Evolutionary conservation across 805 yeast species (phyloP).

Genomic region (Schizosaccharomyces pombe): DNA sequence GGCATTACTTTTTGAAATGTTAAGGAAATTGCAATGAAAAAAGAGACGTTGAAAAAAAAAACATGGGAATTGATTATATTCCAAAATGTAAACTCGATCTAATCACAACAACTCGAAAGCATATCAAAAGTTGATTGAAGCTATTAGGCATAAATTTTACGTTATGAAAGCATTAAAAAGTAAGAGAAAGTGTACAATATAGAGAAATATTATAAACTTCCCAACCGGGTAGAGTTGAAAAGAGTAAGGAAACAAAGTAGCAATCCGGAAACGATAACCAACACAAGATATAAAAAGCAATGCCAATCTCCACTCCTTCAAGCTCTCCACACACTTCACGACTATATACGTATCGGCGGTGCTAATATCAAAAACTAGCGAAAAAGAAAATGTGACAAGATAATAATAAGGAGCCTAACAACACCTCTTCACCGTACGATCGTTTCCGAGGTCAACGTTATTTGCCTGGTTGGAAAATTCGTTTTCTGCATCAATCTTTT

Average conservation of each 20-base stretch:
- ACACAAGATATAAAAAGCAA: too few relatives aligned
- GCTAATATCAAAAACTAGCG: neutral
- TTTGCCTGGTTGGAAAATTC: neutral
- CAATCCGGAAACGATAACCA: too few relatives aligned
- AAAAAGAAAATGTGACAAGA: neutral
- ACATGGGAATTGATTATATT: too few relatives aligned
- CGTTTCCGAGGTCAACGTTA: neutral
- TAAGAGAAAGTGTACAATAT: neutral
- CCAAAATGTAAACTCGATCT: too few relatives aligned
- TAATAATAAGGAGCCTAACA: neutral
- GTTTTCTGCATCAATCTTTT: slow-evolving; percentile 1
- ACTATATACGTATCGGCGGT: too few relatives aligned
- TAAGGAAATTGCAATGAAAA: too few relatives aligned
- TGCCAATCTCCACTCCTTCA: too few relatives aligned
- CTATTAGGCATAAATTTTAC: neutral
- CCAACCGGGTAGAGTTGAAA: neutral
- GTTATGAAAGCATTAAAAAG: neutral
- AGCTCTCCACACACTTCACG: too few relatives aligned
- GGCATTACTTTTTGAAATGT: too few relatives aligned
- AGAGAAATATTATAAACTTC: neutral
- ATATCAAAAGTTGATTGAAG: neutral
- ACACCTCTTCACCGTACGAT: neutral
- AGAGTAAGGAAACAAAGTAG: too few relatives aligned
- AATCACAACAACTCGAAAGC: too few relatives aligned
- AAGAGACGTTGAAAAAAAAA: too few relatives aligned